Evolutionary conservation across 352 stramenopile genomes (phyloP).

Genomic region (Phytophthora hybrid): DNA sequence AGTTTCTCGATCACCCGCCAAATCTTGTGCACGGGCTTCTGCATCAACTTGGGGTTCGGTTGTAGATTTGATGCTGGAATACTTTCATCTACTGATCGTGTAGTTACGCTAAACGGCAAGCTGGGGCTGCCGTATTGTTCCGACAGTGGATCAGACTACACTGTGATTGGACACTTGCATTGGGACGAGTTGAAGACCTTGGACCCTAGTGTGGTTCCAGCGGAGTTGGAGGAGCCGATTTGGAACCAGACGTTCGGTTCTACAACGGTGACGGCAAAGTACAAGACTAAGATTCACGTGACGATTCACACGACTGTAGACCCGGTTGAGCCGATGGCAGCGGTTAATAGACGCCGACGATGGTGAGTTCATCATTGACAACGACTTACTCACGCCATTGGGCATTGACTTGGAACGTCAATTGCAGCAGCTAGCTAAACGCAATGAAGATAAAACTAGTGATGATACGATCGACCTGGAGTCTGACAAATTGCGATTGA

Average conservation of each 20-base stretch:
- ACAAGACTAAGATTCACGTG: constrained; percentile 6
- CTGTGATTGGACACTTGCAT: constrained; percentile 1
- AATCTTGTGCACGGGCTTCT: no score
- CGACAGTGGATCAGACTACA: constrained; percentile 1
- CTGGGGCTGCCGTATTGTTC: neutral
- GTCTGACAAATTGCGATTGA: neutral
- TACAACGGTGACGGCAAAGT: neutral
- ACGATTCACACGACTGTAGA: constrained; percentile 20
- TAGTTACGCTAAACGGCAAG: neutral
- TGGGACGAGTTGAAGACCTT: neutral
- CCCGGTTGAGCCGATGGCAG: constrained; percentile 1
- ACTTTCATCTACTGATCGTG: neutral
- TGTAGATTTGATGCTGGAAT: no score
- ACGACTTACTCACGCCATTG: constrained; percentile 7
- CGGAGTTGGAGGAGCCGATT: neutral
- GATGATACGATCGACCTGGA: neutral
- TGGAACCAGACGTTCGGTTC: constrained; percentile 11
- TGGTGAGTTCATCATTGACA: constrained; percentile 25
- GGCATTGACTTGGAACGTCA: constrained; percentile 31
- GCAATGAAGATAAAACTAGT: neutral
- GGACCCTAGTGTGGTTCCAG: neutral
- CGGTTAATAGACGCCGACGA: constrained; percentile 10
- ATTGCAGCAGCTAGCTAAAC: constrained; percentile 4
- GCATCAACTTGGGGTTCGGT: no score
- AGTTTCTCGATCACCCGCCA: no score